Evolutionary conservation across 2,329 filamentous ascomycete genomes (phyloP).

Genomic region (Teratosphaeria gauchensis): DNA sequence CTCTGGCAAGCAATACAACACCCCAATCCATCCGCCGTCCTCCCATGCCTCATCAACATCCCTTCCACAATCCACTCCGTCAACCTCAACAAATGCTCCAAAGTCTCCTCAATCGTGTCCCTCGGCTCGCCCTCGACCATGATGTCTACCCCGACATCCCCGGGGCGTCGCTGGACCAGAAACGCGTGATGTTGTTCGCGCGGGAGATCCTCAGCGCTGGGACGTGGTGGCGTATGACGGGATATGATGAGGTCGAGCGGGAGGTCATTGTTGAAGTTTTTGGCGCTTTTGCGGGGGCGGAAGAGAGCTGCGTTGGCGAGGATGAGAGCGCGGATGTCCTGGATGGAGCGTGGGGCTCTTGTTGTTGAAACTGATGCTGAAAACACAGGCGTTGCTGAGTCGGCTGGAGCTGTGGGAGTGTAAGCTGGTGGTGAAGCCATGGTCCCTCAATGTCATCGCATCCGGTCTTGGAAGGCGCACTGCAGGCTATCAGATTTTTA

Average conservation of each 20-base stretch:
- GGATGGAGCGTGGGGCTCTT: constrained; percentile 1
- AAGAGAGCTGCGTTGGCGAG: constrained; percentile 7
- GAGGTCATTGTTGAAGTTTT: background rate
- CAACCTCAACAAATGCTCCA: constrained; percentile 7
- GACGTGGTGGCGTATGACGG: background rate
- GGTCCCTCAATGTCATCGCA: background rate
- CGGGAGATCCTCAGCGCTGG: constrained; percentile 3
- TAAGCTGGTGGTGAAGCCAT: background rate
- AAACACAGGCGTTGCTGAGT: background rate
- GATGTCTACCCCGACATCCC: constrained; percentile 4
- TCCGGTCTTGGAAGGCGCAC: background rate
- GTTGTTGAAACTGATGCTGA: background rate
- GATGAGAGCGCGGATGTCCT: constrained; percentile 5
- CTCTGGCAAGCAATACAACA: constrained; percentile 4
- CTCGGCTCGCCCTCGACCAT: constrained; percentile 4
- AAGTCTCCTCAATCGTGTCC: constrained; percentile 6
- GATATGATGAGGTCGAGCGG: constrained; percentile 4
- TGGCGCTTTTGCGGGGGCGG: background rate
- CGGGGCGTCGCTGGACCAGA: constrained; percentile 3
- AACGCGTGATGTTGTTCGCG: constrained; percentile 6
- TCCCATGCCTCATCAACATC: constrained; percentile 7
- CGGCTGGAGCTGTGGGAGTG: background rate
- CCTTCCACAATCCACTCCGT: constrained; percentile 7
- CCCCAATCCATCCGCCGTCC: background rate
- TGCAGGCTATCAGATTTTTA: background rate